Percentiles rank a stretch among this genome's conserved stretches.
phyloP scores from a whole-genome alignment of 2,329 filamentous ascomycete genomes.

The Penicillium verrucosum region DNA sequence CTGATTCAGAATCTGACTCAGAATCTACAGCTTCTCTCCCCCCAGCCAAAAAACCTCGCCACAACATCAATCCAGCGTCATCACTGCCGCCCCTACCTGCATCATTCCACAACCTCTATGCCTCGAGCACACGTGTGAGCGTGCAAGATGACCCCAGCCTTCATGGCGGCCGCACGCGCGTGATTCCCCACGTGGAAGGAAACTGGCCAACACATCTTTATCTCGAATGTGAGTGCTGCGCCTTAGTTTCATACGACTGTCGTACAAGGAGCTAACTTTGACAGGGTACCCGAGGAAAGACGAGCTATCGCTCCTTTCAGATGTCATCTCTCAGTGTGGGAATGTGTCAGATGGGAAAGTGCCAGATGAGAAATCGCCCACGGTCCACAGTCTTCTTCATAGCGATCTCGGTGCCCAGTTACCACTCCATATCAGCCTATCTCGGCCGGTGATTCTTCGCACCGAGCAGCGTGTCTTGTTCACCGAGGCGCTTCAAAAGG shows the following conservation, averaged over 20 bases:
- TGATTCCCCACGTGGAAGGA: conserved; percentile 78
- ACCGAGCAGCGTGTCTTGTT: conserved; percentile 72
- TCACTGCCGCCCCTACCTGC: conserved; percentile 70
- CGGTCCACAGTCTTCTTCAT: conserved; percentile 65
- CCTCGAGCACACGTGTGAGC: conserved; percentile 72
- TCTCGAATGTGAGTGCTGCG: conserved; percentile 72
- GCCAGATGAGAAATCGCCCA: conserved; percentile 42
- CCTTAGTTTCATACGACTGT: neutral
- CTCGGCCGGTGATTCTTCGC: conserved; percentile 70
- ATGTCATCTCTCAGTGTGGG: conserved; percentile 29
- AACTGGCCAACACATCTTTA: conserved; percentile 94
- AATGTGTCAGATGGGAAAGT: conserved; percentile 39
- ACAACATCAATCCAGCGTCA: conserved; percentile 19
- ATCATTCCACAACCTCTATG: conserved; percentile 85
- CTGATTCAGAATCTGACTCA: conserved; percentile 44
- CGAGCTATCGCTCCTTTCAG: conserved; percentile 33
- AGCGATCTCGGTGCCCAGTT: conserved; percentile 74
- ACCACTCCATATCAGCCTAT: conserved; percentile 88
- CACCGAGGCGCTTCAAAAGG: conserved; percentile 51
- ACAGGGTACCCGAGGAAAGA: conserved; percentile 41
- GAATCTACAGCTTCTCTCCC: conserved; percentile 20
- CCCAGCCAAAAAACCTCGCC: conserved; percentile 26
- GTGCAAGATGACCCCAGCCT: conserved; percentile 77
- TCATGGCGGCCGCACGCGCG: conserved; percentile 79
- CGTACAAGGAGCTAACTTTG: conserved; percentile 14